A percentile compares a stretch with the other conserved stretches of the same genome.
Evolutionary conservation across 164 flowering plant genomes (phyloP).

Genomic region (Annona cherimola): DNA sequence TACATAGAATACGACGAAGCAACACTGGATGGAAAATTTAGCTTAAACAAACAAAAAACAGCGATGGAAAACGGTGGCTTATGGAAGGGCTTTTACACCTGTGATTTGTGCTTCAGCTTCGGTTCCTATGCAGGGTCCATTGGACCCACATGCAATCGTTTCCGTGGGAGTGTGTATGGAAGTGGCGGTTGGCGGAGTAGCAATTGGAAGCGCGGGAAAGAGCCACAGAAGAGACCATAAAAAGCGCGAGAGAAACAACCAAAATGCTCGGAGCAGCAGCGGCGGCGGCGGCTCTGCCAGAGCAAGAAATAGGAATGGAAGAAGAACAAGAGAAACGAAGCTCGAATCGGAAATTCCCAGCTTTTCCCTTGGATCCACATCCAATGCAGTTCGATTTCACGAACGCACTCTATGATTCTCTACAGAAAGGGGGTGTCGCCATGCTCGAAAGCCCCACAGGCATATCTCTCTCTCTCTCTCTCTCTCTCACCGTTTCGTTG

Average conservation of each 20-base stretch:
- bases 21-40: no score
- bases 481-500: not conserved
- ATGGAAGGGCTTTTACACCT: no score
- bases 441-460: conserved; percentile 99
- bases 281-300: not conserved
- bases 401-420: conserved; percentile 66
- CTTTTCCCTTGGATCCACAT: conserved; percentile 85
- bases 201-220: not conserved
- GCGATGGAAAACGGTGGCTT: no score
- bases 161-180: not conserved
- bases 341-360: conserved; percentile 38
- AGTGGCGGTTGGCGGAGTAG: not conserved
- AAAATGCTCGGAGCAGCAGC: not conserved
- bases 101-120: not conserved
- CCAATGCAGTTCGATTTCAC: conserved; percentile 85
- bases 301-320: conserved; percentile 20
- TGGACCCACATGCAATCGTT: not conserved
- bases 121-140: not conserved
- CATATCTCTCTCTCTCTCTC: conserved; percentile 16
- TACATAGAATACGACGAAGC: no score
- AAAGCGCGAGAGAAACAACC: not conserved
- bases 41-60: no score
- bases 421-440: conserved; percentile 74
- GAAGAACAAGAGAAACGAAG: not conserved
- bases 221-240: not conserved